phyloP scores from a whole-genome alignment of 2,329 filamentous ascomycete species.

The Botryotinia globosa region DNA sequence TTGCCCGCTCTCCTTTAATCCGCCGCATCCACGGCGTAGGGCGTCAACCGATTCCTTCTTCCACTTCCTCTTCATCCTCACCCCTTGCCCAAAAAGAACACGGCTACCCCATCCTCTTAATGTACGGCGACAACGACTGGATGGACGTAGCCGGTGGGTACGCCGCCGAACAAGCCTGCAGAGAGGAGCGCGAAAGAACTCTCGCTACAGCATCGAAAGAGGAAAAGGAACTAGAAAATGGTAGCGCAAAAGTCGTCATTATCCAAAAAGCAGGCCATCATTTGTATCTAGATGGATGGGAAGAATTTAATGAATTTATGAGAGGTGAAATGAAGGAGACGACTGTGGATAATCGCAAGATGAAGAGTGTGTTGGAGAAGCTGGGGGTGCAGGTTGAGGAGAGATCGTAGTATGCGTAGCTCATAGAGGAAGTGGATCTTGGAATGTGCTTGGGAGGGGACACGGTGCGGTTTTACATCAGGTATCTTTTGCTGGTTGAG shows the following conservation, averaged over 20 bases:
- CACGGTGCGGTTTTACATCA: neutral
- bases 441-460: neutral
- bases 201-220: constrained; percentile 62
- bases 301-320: constrained; percentile 67
- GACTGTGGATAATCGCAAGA: constrained; percentile 28
- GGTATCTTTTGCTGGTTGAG: neutral
- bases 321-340: constrained; percentile 62
- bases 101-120: constrained; percentile 80
- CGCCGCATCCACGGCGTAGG: constrained; percentile 83
- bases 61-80: constrained; percentile 9
- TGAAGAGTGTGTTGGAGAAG: neutral
- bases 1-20: constrained; percentile 83
- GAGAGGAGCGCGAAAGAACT: constrained; percentile 59
- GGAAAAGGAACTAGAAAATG: constrained; percentile 70
- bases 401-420: neutral
- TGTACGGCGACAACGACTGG: constrained; percentile 99
- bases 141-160: constrained; percentile 91
- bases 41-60: constrained; percentile 53
- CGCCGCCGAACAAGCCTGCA: constrained; percentile 75
- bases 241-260: constrained; percentile 77
- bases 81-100: constrained; percentile 42
- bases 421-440: neutral
- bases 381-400: constrained; percentile 7
- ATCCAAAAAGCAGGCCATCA: constrained; percentile 71
- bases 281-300: constrained; percentile 66